phyloP scores from a whole-genome alignment of 805 yeast genomes.

The Ogataea pini region DNA sequence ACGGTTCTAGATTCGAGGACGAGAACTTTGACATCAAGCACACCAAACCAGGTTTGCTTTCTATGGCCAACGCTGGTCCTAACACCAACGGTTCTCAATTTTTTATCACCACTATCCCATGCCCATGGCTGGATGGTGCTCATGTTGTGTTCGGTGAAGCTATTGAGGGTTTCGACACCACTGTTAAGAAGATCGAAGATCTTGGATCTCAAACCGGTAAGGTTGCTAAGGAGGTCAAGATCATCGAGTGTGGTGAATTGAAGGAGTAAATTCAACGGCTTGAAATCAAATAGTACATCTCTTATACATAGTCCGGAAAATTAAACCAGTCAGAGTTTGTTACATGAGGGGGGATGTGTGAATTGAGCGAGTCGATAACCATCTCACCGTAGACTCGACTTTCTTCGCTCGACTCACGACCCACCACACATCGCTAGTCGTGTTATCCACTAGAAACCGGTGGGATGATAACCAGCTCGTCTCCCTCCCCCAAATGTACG shows the following conservation, averaged over 20 bases:
- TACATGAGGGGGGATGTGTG: no score
- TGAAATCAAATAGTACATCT: not conserved
- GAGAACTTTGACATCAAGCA: constrained; percentile 77
- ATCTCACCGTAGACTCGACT: no score
- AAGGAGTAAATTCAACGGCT: constrained; percentile 20
- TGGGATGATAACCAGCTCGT: constrained; percentile 32
- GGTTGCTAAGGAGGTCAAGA: constrained; percentile 48
- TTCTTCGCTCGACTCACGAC: no score
- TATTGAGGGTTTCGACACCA: constrained; percentile 75
- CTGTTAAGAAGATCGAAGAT: constrained; percentile 81
- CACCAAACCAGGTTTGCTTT: constrained; percentile 74
- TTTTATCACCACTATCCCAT: constrained; percentile 87
- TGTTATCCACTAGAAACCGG: constrained; percentile 35
- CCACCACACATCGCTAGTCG: no score
- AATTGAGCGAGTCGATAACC: no score
- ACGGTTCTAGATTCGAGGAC: constrained; percentile 75
- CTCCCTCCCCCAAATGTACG: constrained; percentile 15
- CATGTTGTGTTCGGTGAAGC: constrained; percentile 97
- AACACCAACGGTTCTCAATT: constrained; percentile 98
- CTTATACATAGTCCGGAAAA: constrained; percentile 7
- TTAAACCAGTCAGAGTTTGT: no score
- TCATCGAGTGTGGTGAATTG: constrained; percentile 61
- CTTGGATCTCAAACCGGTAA: constrained; percentile 52
- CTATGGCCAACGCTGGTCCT: constrained; percentile 99
- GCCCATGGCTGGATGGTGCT: constrained; percentile 90